Conservation (phyloP, 2,329 filamentous ascomycete genomes). For the Pseudogymnoascus sp. region DNA sequence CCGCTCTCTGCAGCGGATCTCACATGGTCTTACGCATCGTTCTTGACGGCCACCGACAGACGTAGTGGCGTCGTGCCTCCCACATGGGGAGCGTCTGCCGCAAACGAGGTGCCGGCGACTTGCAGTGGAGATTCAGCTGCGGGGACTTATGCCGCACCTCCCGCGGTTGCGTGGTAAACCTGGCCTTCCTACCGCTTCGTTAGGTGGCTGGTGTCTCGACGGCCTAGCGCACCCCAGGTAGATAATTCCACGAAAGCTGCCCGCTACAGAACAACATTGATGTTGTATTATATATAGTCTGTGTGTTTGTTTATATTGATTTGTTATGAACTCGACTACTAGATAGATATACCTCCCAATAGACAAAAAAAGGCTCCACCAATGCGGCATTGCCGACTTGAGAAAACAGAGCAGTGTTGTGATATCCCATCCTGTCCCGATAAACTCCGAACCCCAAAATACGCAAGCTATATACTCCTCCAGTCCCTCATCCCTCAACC, state of each 20-base stretch:
- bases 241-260: neutral
- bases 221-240: neutral
- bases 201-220: neutral
- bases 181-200: neutral
- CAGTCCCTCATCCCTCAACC: neutral
- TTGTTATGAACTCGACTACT: neutral
- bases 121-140: neutral
- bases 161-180: neutral
- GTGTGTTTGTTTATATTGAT: neutral
- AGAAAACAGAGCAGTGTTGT: neutral
- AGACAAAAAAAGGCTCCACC: neutral
- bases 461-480: neutral
- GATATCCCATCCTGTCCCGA: neutral
- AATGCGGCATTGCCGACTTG: neutral
- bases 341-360: neutral
- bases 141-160: neutral
- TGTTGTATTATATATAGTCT: neutral
- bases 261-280: neutral
- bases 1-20: slow-evolving; percentile 59
- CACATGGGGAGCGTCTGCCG: slow-evolving; percentile 38
- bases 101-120: neutral
- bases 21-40: slow-evolving; percentile 67
- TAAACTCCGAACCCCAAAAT: neutral
- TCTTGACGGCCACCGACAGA: slow-evolving; percentile 53
- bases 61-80: slow-evolving; percentile 46